Conservation (phyloP, 352 stramenopile species). For the Blastocystis sp. region DNA sequence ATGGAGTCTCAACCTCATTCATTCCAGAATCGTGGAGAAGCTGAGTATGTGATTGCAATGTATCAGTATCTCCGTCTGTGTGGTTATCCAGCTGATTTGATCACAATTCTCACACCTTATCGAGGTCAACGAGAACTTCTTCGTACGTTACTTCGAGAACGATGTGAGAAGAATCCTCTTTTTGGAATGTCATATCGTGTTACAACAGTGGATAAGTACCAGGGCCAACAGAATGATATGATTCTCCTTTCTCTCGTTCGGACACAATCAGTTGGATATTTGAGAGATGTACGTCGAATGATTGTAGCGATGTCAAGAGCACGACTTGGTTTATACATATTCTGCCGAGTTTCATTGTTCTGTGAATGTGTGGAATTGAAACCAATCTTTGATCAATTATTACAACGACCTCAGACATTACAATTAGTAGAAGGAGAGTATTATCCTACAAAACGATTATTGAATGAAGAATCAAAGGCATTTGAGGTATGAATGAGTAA, state of each 20-base stretch:
- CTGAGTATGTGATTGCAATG: constrained; percentile 82
- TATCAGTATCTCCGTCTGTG: constrained; percentile 84
- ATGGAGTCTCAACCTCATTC: constrained; percentile 73
- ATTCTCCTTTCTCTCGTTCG: constrained; percentile 86
- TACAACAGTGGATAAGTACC: constrained; percentile 86
- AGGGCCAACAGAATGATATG: constrained; percentile 88
- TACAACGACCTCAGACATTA: constrained; percentile 66
- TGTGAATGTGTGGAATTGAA: constrained; percentile 73
- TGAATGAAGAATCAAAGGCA: background rate
- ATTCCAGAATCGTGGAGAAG: constrained; percentile 87
- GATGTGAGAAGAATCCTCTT: constrained; percentile 62
- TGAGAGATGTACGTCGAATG: constrained; percentile 82
- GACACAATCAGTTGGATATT: constrained; percentile 78
- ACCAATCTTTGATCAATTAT: constrained; percentile 69
- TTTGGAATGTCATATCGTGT: constrained; percentile 68
- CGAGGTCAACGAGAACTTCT: constrained; percentile 86
- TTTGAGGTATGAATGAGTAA: background rate
- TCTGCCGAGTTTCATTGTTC: constrained; percentile 75
- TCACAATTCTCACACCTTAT: constrained; percentile 88
- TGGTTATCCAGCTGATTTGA: constrained; percentile 80
- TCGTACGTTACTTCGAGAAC: constrained; percentile 73
- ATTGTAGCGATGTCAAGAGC: constrained; percentile 83
- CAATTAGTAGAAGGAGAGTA: constrained; percentile 70
- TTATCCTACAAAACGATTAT: background rate
- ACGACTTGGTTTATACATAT: constrained; percentile 84